These are phyloP conservation scores for Russula olivacea DNA, from an alignment of 768 basidiomycete genomes.

Conservation along the genomic window DNA sequence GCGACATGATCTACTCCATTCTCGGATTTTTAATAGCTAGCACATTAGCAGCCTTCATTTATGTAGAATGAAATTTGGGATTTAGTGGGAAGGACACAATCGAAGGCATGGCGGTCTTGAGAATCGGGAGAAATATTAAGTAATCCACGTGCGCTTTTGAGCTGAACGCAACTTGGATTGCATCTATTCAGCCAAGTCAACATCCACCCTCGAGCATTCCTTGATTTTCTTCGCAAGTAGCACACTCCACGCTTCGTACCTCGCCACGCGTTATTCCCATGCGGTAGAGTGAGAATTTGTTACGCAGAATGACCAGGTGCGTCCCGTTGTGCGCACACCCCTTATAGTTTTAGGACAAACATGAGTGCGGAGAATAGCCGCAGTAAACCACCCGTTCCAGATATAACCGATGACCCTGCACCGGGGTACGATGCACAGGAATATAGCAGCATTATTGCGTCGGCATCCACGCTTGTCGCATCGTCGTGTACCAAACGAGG, in stretches of 20 bases:
- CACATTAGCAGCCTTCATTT: too few species aligned
- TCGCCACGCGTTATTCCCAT: not conserved
- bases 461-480: constrained; percentile 4
- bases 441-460: not conserved
- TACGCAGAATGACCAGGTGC: not conserved
- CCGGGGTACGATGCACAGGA: not conserved
- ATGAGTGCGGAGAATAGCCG: constrained; percentile 8
- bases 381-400: not conserved
- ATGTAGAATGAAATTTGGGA: too few species aligned
- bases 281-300: not conserved
- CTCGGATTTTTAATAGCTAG: constrained; percentile 90
- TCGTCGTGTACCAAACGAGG: constrained; percentile 10
- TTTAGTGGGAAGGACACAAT: too few species aligned
- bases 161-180: too few species aligned
- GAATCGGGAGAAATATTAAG: too few species aligned
- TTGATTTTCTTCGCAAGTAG: not conserved
- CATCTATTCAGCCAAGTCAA: constrained; percentile 6
- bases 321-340: not conserved
- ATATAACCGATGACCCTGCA: not conserved
- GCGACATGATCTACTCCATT: constrained; percentile 92
- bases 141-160: too few species aligned
- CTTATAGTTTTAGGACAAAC: not conserved
- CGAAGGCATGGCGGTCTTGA: too few species aligned
- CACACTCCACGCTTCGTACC: not conserved
- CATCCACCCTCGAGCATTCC: constrained; percentile 11